A percentile compares a stretch with the other conserved stretches of the same genome.
These are phyloP conservation scores for Coffea eugenioides DNA, from an alignment of 257 asterid species.

Conservation along the genomic window DNA sequence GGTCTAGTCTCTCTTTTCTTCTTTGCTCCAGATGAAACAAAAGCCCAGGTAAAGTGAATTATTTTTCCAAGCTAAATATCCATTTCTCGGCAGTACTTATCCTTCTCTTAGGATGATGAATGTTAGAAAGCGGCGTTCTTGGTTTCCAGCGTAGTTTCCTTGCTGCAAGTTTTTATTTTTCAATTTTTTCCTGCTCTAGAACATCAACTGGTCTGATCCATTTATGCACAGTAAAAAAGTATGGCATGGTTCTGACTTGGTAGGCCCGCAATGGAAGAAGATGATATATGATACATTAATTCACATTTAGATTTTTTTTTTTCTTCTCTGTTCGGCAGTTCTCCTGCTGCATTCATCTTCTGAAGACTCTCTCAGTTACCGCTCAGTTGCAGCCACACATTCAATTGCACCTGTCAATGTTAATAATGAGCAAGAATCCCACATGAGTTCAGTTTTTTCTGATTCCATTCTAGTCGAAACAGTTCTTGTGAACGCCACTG, in stretches of 20 bases:
- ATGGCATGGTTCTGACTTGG: constrained; percentile 44
- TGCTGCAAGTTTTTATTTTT: constrained; percentile 10
- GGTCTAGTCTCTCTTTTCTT: constrained; percentile 29
- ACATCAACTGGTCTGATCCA: constrained; percentile 31
- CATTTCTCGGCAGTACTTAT: neutral
- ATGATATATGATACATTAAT: constrained; percentile 48
- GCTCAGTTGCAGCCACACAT: constrained; percentile 31
- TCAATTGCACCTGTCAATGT: constrained; percentile 30
- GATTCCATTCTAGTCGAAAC: constrained; percentile 16
- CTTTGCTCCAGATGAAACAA: constrained; percentile 27
- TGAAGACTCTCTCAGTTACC: constrained; percentile 6
- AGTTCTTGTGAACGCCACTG: constrained; percentile 26
- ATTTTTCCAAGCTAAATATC: constrained; percentile 8
- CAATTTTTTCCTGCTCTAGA: neutral
- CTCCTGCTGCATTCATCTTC: constrained; percentile 71
- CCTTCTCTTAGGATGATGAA: constrained; percentile 19
- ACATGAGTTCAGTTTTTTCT: constrained; percentile 21
- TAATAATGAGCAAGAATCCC: constrained; percentile 33
- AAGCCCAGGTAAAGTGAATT: constrained; percentile 42
- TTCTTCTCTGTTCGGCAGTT: constrained; percentile 25
- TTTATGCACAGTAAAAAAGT: constrained; percentile 34
- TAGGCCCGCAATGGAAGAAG: constrained; percentile 78
- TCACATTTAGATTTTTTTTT: constrained; percentile 51
- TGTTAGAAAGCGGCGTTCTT: constrained; percentile 24
- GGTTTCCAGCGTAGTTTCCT: constrained; percentile 18